Base-by-base conservation (phyloP, 208 protist genomes). In the Entamoeba moshkovskii region DNA sequence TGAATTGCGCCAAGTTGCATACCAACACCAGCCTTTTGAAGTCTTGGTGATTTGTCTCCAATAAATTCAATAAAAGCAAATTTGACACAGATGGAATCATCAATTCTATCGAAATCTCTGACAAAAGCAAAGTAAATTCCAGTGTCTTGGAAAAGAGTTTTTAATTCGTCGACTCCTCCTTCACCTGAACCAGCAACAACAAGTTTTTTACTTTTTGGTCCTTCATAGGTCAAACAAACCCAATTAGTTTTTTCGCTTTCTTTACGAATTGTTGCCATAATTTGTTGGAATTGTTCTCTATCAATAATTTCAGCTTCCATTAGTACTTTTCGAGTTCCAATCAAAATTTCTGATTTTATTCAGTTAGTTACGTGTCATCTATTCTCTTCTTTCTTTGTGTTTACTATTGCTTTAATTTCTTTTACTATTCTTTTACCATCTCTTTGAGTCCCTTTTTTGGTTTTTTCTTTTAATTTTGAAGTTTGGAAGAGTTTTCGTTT, bases 21-120 rank as follows among this genome's bases (percentile, higher is more conserved):
- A 33, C 59, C 59, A 85, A 85, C 59, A 85, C 59, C 59, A 85
- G 59, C 59, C 59, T 85, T 85, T 85, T 85, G 59, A 38, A 85
- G 59, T 85, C 59, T 85, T 85, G 59, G 59, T 33, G 59, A 85
- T 38, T 85, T 85, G 25, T 85, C 59, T 33, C 59, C 59, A 38
- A 85, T 85, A 29, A 42, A 85, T 29, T 85, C 33, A 38, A 85
- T 85, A 22, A 85, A 85, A 29, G 59, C 59, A 85, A 85, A 85
- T 38, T 85, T 85, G n/a, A 85, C 33, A 85, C 29, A 42, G n/a
- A 85, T 38, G n/a, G 59, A 85, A 38, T 85, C 59, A 85, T 85
- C 59, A 85, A 85, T 85, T 85, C n/a, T 29, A 38, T 85, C 59
- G 25, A 38, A 42, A 42, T 85, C 59, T 85, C 59, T 85, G 25